Percentiles rank a stretch among this genome's conserved stretches.
These are phyloP conservation scores for Xylariaceae sp. DNA, from an alignment of 2,329 filamentous ascomycete species.

Conservation along the genomic window DNA sequence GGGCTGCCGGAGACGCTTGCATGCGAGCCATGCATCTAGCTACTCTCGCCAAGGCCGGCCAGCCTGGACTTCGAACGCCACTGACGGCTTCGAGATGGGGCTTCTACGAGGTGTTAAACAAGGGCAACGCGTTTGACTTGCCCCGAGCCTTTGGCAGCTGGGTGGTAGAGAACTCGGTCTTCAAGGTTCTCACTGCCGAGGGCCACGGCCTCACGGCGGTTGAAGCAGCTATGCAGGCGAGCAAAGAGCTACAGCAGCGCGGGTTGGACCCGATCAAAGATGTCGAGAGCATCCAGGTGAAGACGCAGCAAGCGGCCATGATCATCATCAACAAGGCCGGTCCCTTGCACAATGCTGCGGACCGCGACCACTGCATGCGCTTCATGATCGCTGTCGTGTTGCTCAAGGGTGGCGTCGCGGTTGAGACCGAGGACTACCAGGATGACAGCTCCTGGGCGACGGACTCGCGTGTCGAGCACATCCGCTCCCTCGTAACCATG, in stretches of 20 bases:
- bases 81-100: conserved; percentile 34
- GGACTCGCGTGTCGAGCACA: conserved; percentile 13
- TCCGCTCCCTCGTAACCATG: conserved; percentile 16
- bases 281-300: conserved; percentile 16
- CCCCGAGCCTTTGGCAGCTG: conserved; percentile 19
- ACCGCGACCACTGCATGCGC: conserved; percentile 21
- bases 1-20: conserved; percentile 39
- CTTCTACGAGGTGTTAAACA: conserved; percentile 28
- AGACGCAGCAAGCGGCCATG: conserved; percentile 15
- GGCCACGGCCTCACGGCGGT: conserved; percentile 16
- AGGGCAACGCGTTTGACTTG: conserved; percentile 18
- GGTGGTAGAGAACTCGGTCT: conserved; percentile 25
- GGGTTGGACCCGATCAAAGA: conserved; percentile 10
- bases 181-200: conserved; percentile 20
- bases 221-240: conserved; percentile 13
- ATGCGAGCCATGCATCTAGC: conserved; percentile 38
- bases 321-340: conserved; percentile 23
- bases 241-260: conserved; percentile 11
- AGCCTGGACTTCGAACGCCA: conserved; percentile 22
- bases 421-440: conserved; percentile 16
- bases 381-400: conserved; percentile 21
- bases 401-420: conserved; percentile 13
- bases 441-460: conserved; percentile 17
- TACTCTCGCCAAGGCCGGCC: conserved; percentile 23
- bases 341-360: conserved; percentile 17